A percentile compares a stretch with the other conserved stretches of the same genome.
phyloP scores from a whole-genome alignment of 2,329 filamentous ascomycete species.

The Passalora sequoiae region DNA sequence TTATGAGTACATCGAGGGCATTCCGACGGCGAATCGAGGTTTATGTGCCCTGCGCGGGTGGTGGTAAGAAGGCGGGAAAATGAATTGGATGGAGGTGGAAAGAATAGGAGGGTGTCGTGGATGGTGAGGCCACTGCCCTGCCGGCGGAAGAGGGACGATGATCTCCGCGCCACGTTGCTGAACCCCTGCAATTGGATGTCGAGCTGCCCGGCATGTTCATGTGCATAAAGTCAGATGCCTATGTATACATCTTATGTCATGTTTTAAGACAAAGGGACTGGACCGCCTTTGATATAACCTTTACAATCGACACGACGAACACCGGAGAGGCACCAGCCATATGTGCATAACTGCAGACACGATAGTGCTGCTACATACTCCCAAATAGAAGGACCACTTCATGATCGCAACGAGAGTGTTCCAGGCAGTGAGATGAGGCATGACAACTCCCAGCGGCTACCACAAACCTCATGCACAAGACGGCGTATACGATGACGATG shows the following conservation, averaged over 20 bases:
- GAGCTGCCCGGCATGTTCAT: too few species aligned
- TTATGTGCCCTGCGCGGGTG: background rate
- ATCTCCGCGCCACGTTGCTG: too few species aligned
- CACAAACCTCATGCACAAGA: constrained; percentile 57
- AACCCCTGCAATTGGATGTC: too few species aligned
- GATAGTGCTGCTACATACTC: background rate
- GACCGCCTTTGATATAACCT: too few species aligned
- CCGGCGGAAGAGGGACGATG: too few species aligned
- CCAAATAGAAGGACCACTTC: background rate
- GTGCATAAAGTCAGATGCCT: too few species aligned
- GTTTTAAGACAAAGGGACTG: too few species aligned
- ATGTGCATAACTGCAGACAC: too few species aligned
- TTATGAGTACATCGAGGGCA: constrained; percentile 1
- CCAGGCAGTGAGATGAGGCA: constrained; percentile 35
- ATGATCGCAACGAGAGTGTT: background rate
- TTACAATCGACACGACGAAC: too few species aligned
- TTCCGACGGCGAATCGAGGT: background rate
- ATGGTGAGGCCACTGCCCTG: too few species aligned
- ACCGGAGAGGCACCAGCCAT: too few species aligned
- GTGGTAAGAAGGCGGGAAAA: background rate
- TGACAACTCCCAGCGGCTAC: constrained; percentile 45
- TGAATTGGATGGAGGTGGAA: background rate
- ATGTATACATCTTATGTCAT: too few species aligned
- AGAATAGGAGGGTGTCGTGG: background rate
- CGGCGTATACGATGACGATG: constrained; percentile 48